Conservation (phyloP, 176 grass and related monocot species). For the Tillandsia leiboldiana region DNA sequence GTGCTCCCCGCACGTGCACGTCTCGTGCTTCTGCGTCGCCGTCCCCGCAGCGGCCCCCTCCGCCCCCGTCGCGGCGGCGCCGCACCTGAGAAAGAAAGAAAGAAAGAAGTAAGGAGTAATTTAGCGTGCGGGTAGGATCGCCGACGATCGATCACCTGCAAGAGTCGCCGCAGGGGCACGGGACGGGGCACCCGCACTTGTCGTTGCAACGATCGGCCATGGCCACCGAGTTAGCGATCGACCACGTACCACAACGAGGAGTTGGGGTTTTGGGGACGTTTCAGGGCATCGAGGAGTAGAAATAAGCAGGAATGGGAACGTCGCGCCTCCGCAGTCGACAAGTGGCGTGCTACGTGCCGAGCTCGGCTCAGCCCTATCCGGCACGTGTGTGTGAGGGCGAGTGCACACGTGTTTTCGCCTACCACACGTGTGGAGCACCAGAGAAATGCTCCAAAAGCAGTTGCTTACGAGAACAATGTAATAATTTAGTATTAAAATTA, state of each 20-base stretch:
- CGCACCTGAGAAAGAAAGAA: too few species aligned
- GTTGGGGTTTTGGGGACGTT: too few species aligned
- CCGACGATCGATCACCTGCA: background rate
- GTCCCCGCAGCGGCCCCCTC: background rate
- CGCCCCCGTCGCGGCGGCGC: background rate
- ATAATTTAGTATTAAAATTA: too few species aligned
- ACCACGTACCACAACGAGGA: too few species aligned
- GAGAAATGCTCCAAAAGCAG: too few species aligned
- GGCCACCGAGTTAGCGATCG: background rate
- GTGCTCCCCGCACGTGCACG: conserved; percentile 18
- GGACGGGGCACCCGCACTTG: background rate
- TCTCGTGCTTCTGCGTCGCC: background rate
- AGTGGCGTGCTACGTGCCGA: background rate
- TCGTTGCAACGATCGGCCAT: background rate
- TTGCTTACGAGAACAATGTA: too few species aligned
- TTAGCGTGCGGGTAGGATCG: background rate
- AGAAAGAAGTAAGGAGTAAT: too few species aligned
- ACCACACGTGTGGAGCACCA: background rate
- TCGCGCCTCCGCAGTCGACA: background rate
- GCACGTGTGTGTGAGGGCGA: background rate
- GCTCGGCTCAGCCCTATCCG: background rate
- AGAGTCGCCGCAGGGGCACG: conserved; percentile 1
- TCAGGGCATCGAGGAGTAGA: too few species aligned
- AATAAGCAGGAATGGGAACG: background rate
- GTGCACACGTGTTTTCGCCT: background rate